Evolutionary conservation across 129 eudicot species (phyloP).

Genomic region (Logfia minima): DNA sequence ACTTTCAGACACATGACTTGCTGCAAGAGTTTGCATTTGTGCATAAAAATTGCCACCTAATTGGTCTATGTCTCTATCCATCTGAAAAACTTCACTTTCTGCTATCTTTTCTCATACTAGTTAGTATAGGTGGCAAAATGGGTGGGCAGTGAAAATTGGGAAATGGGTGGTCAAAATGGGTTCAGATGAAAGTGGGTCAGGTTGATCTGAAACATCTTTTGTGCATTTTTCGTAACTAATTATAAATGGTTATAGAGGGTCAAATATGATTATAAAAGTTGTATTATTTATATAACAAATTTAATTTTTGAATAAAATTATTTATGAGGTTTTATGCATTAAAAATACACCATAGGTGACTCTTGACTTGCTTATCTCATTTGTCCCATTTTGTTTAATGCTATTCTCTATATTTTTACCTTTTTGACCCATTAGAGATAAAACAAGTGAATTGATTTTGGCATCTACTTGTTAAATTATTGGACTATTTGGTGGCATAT

Average conservation of each 20-base stretch:
- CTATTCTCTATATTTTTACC: background rate
- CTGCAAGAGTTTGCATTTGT: background rate
- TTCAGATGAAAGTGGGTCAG: background rate
- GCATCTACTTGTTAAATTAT: background rate
- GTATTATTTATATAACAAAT: background rate
- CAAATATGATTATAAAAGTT: background rate
- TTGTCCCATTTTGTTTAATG: background rate
- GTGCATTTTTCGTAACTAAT: background rate
- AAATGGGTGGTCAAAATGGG: background rate
- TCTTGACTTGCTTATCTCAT: background rate
- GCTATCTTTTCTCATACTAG: background rate
- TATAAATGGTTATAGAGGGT: background rate
- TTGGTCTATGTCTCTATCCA: background rate
- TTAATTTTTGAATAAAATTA: background rate
- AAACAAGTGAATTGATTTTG: constrained; percentile 29
- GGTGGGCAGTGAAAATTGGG: background rate
- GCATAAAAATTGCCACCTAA: background rate
- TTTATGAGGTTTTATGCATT: background rate
- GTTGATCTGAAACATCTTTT: background rate
- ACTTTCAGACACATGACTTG: constrained; percentile 1
- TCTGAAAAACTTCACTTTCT: background rate
- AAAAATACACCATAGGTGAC: background rate
- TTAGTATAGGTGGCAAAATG: background rate
- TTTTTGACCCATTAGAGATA: background rate
- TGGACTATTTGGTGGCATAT: constrained; percentile 29